phyloP scores from a whole-genome alignment of 2,329 filamentous ascomycete genomes.

The Colletotrichum gloeosporioides region DNA sequence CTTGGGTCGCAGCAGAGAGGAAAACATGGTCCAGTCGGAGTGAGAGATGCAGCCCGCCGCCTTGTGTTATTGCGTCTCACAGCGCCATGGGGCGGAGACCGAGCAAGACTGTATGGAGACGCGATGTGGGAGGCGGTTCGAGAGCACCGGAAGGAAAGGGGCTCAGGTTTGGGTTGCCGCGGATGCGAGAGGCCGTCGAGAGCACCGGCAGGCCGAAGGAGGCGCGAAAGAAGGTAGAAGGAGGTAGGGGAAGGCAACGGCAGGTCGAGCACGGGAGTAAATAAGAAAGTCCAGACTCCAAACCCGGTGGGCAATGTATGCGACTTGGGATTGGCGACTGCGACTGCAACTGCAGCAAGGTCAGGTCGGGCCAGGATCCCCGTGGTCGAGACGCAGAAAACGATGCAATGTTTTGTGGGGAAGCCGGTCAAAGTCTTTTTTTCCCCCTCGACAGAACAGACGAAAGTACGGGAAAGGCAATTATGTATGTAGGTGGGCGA shows the following conservation, averaged over 20 bases:
- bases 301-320: neutral
- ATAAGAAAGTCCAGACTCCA: slow-evolving; percentile 1
- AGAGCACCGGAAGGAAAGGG: neutral
- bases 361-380: neutral
- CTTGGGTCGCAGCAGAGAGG: slow-evolving; percentile 24
- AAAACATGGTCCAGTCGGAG: slow-evolving; percentile 23
- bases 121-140: neutral
- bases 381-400: slow-evolving; percentile 17
- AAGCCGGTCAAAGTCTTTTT: slow-evolving; percentile 3
- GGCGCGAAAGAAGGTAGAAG: neutral
- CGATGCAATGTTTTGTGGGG: slow-evolving; percentile 19
- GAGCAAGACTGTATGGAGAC: neutral
- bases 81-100: slow-evolving; percentile 7
- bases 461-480: neutral
- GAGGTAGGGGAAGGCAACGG: neutral
- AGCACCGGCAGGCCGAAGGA: neutral
- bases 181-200: neutral
- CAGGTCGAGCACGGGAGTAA: slow-evolving; percentile 3
- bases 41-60: slow-evolving; percentile 18
- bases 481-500: neutral
- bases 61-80: slow-evolving; percentile 13
- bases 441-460: neutral
- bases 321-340: neutral
- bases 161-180: neutral
- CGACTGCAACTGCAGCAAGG: neutral